Percentiles rank a stretch among this genome's conserved stretches.
Conservation (phyloP, 2,329 filamentous ascomycete genomes). For the Cryphonectria carpinicola region DNA sequence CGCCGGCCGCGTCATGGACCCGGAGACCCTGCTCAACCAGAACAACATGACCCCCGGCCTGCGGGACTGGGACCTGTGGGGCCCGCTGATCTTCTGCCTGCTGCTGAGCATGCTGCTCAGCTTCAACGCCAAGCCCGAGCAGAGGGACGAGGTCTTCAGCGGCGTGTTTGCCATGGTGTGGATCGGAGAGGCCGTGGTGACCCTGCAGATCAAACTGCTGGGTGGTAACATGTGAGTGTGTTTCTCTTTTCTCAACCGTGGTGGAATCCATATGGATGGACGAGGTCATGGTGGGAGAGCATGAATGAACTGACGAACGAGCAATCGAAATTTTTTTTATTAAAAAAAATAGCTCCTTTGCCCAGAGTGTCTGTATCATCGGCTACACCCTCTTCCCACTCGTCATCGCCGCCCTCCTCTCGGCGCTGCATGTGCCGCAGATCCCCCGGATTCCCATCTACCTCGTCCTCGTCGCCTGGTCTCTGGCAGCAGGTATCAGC, state of each 20-base stretch:
- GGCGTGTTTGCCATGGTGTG: conserved; percentile 97
- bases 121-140: conserved; percentile 75
- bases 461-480: conserved; percentile 86
- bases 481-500: conserved; percentile 90
- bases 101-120: conserved; percentile 86
- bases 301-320: not conserved
- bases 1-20: conserved; percentile 65
- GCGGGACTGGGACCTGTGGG: conserved; percentile 98
- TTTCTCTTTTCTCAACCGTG: conserved; percentile 14
- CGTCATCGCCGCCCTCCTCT: conserved; percentile 88
- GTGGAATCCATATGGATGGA: not conserved
- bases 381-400: conserved; percentile 97
- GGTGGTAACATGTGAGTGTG: conserved; percentile 89
- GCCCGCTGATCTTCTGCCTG: conserved; percentile 91
- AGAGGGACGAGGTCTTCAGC: conserved; percentile 89
- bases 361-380: conserved; percentile 96
- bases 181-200: conserved; percentile 95
- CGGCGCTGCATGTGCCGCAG: conserved; percentile 76
- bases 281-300: conserved; percentile 30
- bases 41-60: conserved; percentile 86
- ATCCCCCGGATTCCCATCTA: conserved; percentile 91
- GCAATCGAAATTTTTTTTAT: not conserved
- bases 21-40: conserved; percentile 62
- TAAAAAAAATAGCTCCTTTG: conserved; percentile 74
- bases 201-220: conserved; percentile 94